Conservation (phyloP, 306 rosid species). For the Delonix regia region DNA sequence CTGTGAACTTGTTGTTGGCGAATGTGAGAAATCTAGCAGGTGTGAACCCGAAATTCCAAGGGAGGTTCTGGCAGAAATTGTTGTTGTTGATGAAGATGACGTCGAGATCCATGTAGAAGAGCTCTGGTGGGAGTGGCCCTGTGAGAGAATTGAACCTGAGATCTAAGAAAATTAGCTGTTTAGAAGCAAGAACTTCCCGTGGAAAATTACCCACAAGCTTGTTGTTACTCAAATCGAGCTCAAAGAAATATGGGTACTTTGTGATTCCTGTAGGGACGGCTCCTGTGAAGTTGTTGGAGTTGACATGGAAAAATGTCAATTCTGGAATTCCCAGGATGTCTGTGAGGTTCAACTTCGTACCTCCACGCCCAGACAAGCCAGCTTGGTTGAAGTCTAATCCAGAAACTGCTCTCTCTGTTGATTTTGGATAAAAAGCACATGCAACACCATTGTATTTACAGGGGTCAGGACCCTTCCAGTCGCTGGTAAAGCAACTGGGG, state of each 20-base stretch:
- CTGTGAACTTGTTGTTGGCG: conserved; percentile 63
- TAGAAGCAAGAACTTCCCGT: conserved; percentile 29
- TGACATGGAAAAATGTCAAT: conserved; percentile 67
- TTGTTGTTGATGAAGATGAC: conserved; percentile 76
- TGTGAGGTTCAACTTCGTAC: not conserved
- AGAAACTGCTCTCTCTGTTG: not conserved
- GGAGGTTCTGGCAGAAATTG: conserved; percentile 27
- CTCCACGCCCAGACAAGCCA: not conserved
- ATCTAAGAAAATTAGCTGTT: conserved; percentile 55
- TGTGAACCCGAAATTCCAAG: conserved; percentile 51
- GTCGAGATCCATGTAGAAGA: conserved; percentile 47
- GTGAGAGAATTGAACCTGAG: conserved; percentile 53
- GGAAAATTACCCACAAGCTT: conserved; percentile 46
- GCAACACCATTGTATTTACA: conserved; percentile 39
- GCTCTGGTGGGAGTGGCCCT: conserved; percentile 42
- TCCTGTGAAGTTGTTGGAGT: conserved; percentile 67
- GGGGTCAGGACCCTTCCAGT: conserved; percentile 10
- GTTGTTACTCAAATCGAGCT: conserved; percentile 78
- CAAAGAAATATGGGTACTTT: conserved; percentile 45
- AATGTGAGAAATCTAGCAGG: conserved; percentile 63
- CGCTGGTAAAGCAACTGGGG: not conserved
- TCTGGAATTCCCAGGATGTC: conserved; percentile 49
- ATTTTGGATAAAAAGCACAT: conserved; percentile 30
- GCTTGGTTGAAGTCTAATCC: conserved; percentile 63
- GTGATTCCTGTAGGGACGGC: not conserved